Evolutionary conservation across 805 yeast genomes (phyloP), one percentile per base, ranked within the genome.

Genomic region (Yueomyces sinensis): DNA sequence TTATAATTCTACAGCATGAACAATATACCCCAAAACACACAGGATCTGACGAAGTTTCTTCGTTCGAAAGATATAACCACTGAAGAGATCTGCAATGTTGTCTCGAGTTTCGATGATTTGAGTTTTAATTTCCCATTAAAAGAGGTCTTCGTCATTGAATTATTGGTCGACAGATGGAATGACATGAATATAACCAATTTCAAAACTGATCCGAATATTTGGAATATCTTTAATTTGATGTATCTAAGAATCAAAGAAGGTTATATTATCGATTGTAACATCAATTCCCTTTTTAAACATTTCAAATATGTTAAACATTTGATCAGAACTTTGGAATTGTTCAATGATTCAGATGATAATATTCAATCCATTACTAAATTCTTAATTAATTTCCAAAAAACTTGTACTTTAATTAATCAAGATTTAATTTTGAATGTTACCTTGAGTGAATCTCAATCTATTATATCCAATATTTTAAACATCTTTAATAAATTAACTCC

Each of bases 131-230:
- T 80, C 13, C 87, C 86, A 7, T 69, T 74, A 37, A 59, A 59
- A 35, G 65, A 66, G 17, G 47, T 54, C 1, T 80, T 80, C 41
- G 56, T 77, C 3, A 60, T 77, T 33, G 82, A 75, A 32, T 58
- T 80, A 24, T 40, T 79, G 1, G 62, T 72, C 34, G 83, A 77
- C 46, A 60, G 86, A 36, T 52, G 79, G 46, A 67, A 68, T 37
- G 82, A 74, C 37, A 39, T 42, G 9, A 64, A 63, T 31, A 50
- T 54, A n/a, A 40, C 51, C 2, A 40, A 47, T 5, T 74, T 74
- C 61, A 73, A 66, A 43, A 48, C 37, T n/a, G 54, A 58, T 35
- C 36, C 47, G 1, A 45, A 50, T 2, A 54, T 70, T 2, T 80
- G 89, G 89, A 37, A 40, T 11, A 51, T 76, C 9, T 66, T 74